Base-by-base conservation (phyloP, 345 rosid species). In the Hibiscus trionum region DNA sequence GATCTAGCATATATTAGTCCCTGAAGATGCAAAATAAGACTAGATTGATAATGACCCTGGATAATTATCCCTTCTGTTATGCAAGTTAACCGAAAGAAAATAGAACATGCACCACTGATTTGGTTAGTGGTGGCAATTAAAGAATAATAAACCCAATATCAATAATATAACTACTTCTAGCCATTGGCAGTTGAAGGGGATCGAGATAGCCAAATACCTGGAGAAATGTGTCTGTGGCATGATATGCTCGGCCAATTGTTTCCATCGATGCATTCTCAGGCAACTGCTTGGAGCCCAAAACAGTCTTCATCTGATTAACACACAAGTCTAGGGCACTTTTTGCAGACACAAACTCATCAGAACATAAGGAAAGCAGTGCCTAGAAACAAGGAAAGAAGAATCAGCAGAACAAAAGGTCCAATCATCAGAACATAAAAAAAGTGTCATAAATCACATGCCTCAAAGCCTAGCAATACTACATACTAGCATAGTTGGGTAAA, bases 241-340 rank as follows among this genome's bases (percentile, higher is more conserved):
- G 97, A 81, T 90, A 91, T 67, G 97, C 97, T 71, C 86, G 87
- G 65, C 97, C 97, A 76, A 94, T 83, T 73, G 86, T 90, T 83
- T 94, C 98, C 83, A 92, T 86, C 66, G 98, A 90, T 39, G 95
- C 87, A 86, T 77, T 87, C 79, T 90, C 96, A 49, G 98, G 93
- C 81, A 94, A 71, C 75, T 88, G 96, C 73, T 84, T 86, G 73
- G 88, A 84, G 86, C 91, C 83, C 77, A 94, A 80, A 17, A 94
- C 88, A 78, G 80, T 87, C 82, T 79, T 91, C 97, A 94, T 90
- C 77, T 90, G 98, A 65, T 80, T 86, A 78, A 86, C 77, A 71
- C 98, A 91, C 81, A 94, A 80, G 52, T 91, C 93, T 72, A 90
- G 72, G 63, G 97, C 93, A 78, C 77, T 86, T 85, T 81, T 94